Base-by-base conservation (phyloP, 2,329 filamentous ascomycete species). In the Fusarium subtropicale region DNA sequence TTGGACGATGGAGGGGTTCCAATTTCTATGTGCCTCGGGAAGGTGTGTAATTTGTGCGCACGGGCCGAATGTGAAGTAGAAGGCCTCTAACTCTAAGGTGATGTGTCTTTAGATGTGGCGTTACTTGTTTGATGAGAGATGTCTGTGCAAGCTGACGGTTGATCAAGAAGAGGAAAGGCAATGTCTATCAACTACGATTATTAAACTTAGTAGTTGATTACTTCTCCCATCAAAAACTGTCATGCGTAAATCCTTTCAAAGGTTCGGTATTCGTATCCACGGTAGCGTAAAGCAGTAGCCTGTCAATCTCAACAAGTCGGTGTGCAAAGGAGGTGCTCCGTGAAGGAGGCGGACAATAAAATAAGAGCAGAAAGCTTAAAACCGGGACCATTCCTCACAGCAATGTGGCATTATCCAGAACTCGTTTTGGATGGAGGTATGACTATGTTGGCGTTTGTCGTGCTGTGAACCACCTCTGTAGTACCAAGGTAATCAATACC, bases 281-380 rank as follows among this genome's bases (percentile, higher is more conserved):
- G 20, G n/a, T 64, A 64, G 61, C 46, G 58, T 42, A 44, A 22
- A 44, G 31, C 41, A 34, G 36, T 53, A 45, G 33, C 47, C 38
- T 18, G 28, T 42, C 15, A 56, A 36, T 42, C 46, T 48, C 33
- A 47, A 53, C 39, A 63, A 67, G 66, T 69, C 66, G 66, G 66
- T 69, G 66, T 66, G 66, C 63, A 31, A 31, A 68, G 60, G 22
- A 24, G 22, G 39, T 24, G 22, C 24, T 44, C 9, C 16, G 24
- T 12, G 22, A 31, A 53, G 58, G 59, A 20, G 47, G 51, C 38
- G 22, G 50, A 68, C 48, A 68, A 68, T 55, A 64, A 56, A 56
- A 53, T 41, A 31, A 34, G 42, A 33, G n/a, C 31, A 53, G 47
- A 41, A 34, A 26, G 20, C 24, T 28, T 22, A 52, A 50, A 46